Conservation (phyloP, 2,329 filamentous ascomycete genomes). For the Neonectria faginata region DNA sequence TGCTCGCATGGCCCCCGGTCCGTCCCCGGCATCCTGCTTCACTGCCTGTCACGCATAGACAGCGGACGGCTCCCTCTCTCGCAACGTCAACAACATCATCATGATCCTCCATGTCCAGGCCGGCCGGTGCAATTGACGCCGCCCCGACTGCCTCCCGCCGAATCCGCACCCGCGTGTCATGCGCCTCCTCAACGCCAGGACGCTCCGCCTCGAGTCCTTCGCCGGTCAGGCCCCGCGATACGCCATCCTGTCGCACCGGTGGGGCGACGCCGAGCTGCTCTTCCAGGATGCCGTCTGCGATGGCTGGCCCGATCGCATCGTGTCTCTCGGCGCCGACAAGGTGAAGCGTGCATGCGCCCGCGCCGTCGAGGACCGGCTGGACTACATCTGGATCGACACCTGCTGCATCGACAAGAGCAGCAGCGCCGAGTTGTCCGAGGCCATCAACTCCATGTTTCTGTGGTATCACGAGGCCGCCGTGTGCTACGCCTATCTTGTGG, state of each 20-base stretch:
- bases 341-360: constrained; percentile 35
- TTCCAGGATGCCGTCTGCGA: constrained; percentile 24
- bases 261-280: constrained; percentile 27
- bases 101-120: constrained; percentile 16
- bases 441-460: constrained; percentile 44
- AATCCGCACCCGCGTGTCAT: constrained; percentile 22
- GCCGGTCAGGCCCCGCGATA: constrained; percentile 30
- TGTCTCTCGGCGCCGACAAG: constrained; percentile 42
- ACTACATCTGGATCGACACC: constrained; percentile 47
- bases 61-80: not conserved
- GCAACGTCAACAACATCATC: constrained; percentile 9
- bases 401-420: constrained; percentile 45
- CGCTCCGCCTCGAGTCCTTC: constrained; percentile 30
- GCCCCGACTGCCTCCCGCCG: constrained; percentile 8
- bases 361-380: constrained; percentile 28
- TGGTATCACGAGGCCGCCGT: constrained; percentile 42
- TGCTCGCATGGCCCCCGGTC: constrained; percentile 2
- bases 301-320: constrained; percentile 3
- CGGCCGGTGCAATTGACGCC: constrained; percentile 26
- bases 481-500: constrained; percentile 44
- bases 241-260: constrained; percentile 39
- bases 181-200: constrained; percentile 37
- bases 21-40: not conserved
- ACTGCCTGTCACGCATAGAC: constrained; percentile 4
- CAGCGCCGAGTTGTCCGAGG: constrained; percentile 47